Evolutionary conservation across 257 asterid genomes (phyloP).

Genomic region (Gentiana macrophylla): DNA sequence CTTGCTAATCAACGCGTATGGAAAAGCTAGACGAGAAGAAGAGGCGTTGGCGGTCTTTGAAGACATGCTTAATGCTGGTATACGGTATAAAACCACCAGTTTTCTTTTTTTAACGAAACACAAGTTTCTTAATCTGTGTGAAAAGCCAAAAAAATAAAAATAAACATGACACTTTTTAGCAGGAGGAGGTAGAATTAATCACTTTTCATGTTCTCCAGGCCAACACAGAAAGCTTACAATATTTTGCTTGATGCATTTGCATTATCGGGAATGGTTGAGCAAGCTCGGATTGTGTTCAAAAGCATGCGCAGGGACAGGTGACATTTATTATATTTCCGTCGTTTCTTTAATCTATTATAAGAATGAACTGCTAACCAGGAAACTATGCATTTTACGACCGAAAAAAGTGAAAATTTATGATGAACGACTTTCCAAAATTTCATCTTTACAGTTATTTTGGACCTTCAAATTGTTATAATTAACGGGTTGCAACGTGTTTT

Average conservation of each 20-base stretch:
- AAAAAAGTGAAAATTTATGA: background rate
- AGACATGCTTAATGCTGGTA: slow-evolving; percentile 99
- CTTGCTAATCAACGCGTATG: slow-evolving; percentile 72
- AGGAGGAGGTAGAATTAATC: background rate
- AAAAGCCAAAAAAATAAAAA: no score
- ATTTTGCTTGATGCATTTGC: slow-evolving; percentile 98
- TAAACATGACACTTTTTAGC: no score
- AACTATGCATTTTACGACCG: no score
- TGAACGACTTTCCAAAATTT: no score
- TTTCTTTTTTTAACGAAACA: no score
- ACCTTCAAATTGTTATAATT: no score
- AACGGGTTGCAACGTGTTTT: background rate
- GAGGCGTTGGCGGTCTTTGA: slow-evolving; percentile 96
- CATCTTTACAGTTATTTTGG: no score
- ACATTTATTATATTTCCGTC: background rate
- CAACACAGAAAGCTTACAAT: slow-evolving; percentile 84
- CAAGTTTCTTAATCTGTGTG: no score
- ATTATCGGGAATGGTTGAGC: slow-evolving; percentile 97
- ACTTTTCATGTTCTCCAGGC: slow-evolving; percentile 38
- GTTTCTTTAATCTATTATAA: no score
- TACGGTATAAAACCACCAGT: slow-evolving; percentile 42
- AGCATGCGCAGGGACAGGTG: slow-evolving; percentile 98
- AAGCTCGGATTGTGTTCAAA: slow-evolving; percentile 75
- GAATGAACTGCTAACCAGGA: no score
- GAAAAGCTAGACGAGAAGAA: slow-evolving; percentile 98